These are phyloP conservation scores for Fusarium sulawesiense DNA, from an alignment of 2,329 filamentous ascomycete species.

Conservation along the genomic window DNA sequence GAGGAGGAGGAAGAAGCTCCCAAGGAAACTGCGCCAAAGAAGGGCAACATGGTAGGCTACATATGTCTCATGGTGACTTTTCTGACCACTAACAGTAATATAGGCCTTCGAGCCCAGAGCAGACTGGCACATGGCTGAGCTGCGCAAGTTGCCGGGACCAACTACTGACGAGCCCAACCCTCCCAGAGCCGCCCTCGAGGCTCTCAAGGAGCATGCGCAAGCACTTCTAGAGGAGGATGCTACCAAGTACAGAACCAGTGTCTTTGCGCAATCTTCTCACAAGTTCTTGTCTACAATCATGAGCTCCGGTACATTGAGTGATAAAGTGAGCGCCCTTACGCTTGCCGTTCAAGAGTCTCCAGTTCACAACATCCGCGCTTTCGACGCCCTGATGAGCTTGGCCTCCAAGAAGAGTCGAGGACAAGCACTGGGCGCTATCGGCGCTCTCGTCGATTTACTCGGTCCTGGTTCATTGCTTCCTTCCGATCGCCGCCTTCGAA, in stretches of 20 bases:
- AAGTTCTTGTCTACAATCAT: constrained; percentile 98
- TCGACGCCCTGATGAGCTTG: constrained; percentile 83
- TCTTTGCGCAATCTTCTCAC: constrained; percentile 85
- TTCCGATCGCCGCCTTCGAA: constrained; percentile 79
- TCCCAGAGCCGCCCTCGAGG: constrained; percentile 58
- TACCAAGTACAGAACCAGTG: constrained; percentile 76
- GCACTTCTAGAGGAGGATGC: constrained; percentile 82
- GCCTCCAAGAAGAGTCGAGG: constrained; percentile 95
- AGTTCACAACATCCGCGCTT: constrained; percentile 88
- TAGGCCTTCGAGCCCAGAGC: constrained; percentile 68
- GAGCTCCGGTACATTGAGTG: constrained; percentile 93
- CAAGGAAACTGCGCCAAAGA: constrained; percentile 47
- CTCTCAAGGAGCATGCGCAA: constrained; percentile 76
- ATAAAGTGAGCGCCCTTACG: constrained; percentile 95
- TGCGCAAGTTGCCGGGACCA: constrained; percentile 58
- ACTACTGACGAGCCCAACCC: constrained; percentile 59
- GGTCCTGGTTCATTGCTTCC: constrained; percentile 89
- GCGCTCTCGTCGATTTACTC: constrained; percentile 92
- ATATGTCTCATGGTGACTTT: constrained; percentile 14
- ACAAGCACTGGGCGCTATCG: constrained; percentile 91
- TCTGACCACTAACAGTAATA: constrained; percentile 52
- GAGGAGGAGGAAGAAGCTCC: constrained; percentile 44
- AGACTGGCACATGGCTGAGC: constrained; percentile 65
- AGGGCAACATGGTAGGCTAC: constrained; percentile 51
- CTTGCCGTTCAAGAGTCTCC: constrained; percentile 96